Base-by-base conservation (phyloP, 179 eudicot species). In the Sideroxylon spinosum region DNA sequence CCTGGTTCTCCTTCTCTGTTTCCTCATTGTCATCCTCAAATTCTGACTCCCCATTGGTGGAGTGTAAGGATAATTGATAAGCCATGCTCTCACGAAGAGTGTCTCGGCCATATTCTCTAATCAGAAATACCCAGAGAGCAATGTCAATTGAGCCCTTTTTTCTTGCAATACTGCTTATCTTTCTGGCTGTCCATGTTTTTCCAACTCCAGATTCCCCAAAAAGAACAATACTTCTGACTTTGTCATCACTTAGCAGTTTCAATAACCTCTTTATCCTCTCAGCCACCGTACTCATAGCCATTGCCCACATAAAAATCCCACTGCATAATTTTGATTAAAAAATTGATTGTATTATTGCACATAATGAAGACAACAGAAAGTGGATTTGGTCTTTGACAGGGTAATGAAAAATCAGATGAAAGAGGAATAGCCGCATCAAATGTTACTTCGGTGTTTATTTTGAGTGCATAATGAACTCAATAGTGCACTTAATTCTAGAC, bases 141-240 rank as follows among this genome's bases (percentile, higher is more conserved):
- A 79, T 19, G 13, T 73, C 29, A 29, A 72, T 63, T 1, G 0
- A 7, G 4, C 16, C 26, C 22, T 64, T 20, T 17, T 46, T 28
- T 16, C 53, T 64, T 20, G 77, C 77, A 69, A 20, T 52, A 49
- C 52, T 26, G 20, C 72, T 28, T 23, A 79, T 5, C 71, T 20
- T 49, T 20, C 63, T 64, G 4, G 77, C 77, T 25, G 56, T 73
- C 71, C 72, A 65, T 73, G 77, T 79, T 73, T 79, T 79, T 16
- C 81, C 81, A 52, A 73, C 66, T 23, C 80, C 78, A 26, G 67
- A 1, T 75, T 76, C 56, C 75, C 79, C 79, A 52, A 9, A 22
- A 52, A 76, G 79, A 63, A 76, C 49, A 49, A 76, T 65, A 0
- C 16, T 76, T 76, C 44, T 49, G 60, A 16, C 14, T 44, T 50